phyloP scores from a whole-genome alignment of 805 yeast genomes.

The Yarrowia hollandica region DNA sequence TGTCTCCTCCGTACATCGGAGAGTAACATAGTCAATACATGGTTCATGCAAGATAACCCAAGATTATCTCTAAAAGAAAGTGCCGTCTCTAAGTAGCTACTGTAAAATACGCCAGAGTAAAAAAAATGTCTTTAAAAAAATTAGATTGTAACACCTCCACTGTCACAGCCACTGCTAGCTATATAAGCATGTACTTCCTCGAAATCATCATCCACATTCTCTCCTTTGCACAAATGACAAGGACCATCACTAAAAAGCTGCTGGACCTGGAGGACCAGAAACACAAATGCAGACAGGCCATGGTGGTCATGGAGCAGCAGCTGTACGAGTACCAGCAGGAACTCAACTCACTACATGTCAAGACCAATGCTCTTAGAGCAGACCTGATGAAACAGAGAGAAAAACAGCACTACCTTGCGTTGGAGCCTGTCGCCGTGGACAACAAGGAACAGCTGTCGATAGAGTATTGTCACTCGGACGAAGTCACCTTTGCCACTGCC shows the following conservation, averaged over 20 bases:
- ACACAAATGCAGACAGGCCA: slow-evolving; percentile 9
- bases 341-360: background rate
- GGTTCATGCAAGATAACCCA: no score
- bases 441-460: background rate
- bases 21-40: no score
- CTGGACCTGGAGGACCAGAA: slow-evolving; percentile 7
- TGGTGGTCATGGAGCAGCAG: slow-evolving; percentile 2
- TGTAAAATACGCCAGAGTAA: background rate
- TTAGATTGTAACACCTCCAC: background rate
- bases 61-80: no score
- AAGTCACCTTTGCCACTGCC: background rate
- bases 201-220: background rate
- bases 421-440: background rate
- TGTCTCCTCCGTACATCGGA: background rate
- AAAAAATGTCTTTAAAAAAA: background rate
- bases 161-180: no score
- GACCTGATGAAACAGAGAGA: background rate
- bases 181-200: background rate
- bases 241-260: background rate
- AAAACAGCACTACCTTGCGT: background rate
- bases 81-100: no score
- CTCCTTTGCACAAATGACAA: background rate
- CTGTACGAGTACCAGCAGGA: background rate
- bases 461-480: no score
- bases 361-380: background rate